Conservation (phyloP, 805 yeast genomes). For the Sugiyamaella boreocaroliniensis region DNA sequence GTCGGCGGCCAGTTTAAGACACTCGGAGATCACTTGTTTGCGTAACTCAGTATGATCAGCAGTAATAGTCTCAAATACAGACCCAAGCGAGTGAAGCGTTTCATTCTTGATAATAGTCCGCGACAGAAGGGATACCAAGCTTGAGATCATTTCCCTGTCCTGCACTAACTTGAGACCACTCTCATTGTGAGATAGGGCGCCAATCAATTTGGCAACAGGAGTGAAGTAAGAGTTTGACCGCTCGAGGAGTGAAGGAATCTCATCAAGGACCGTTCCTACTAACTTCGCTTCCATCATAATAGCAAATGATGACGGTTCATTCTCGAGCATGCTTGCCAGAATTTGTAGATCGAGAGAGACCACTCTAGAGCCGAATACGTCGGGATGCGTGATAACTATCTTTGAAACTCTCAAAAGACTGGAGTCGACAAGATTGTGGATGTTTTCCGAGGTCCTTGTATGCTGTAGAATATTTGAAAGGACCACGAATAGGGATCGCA, state of each 20-base stretch:
- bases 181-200: constrained; percentile 73
- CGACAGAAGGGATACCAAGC: constrained; percentile 46
- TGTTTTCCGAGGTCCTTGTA: constrained; percentile 70
- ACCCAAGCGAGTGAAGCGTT: constrained; percentile 52
- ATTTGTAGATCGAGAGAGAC: constrained; percentile 56
- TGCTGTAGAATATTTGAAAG: constrained; percentile 56
- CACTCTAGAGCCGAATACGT: constrained; percentile 60
- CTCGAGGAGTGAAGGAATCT: constrained; percentile 50
- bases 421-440: constrained; percentile 81
- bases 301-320: constrained; percentile 83
- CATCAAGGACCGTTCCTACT: constrained; percentile 55
- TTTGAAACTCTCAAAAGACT: constrained; percentile 60
- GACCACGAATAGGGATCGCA: constrained; percentile 57
- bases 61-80: constrained; percentile 68
- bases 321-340: constrained; percentile 67
- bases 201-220: constrained; percentile 66
- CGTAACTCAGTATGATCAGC: constrained; percentile 76
- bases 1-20: constrained; percentile 24
- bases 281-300: constrained; percentile 73
- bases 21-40: constrained; percentile 46
- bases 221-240: constrained; percentile 47
- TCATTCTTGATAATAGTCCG: constrained; percentile 41
- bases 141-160: constrained; percentile 34
- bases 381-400: constrained; percentile 48
- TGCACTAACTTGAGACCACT: constrained; percentile 59